Percentiles rank a stretch among this genome's conserved stretches.
These are phyloP conservation scores for Vitis amurensis DNA, from an alignment of 164 flowering plant species.

Conservation along the genomic window DNA sequence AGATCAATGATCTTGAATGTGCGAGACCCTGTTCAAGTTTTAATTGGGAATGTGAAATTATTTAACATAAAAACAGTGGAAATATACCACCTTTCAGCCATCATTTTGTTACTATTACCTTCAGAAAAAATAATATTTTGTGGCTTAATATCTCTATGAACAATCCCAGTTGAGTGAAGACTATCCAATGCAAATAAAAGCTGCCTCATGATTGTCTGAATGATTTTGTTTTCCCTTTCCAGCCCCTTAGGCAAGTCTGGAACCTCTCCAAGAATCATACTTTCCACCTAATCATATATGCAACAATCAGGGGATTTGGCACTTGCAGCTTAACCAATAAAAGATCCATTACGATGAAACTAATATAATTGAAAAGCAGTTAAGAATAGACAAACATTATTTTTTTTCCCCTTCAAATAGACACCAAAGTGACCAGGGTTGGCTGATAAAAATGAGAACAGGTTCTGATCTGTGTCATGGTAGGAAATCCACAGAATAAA, in stretches of 20 bases:
- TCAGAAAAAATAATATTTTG: slow-evolving; percentile 93
- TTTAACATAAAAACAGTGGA: neutral
- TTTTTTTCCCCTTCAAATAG: no score
- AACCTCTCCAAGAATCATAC: slow-evolving; percentile 74
- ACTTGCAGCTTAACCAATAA: slow-evolving; percentile 4
- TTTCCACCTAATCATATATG: slow-evolving; percentile 62
- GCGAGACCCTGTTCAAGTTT: slow-evolving; percentile 65
- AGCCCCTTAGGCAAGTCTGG: slow-evolving; percentile 85
- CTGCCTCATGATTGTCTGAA: slow-evolving; percentile 86
- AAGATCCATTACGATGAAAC: neutral
- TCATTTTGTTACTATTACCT: slow-evolving; percentile 41
- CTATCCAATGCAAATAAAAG: slow-evolving; percentile 92
- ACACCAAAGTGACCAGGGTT: no score
- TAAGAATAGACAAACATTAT: neutral
- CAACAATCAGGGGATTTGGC: slow-evolving; percentile 2
- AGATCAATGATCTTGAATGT: slow-evolving; percentile 97
- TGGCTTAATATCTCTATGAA: slow-evolving; percentile 95
- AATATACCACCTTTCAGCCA: neutral
- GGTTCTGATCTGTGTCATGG: no score
- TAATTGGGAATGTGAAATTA: neutral
- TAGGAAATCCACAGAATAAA: no score
- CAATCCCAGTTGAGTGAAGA: slow-evolving; percentile 97
- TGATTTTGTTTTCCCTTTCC: slow-evolving; percentile 89
- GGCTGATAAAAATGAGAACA: no score
- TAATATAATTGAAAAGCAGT: neutral